Base-by-base conservation (phyloP, 345 rosid species). In the Cardamine occulta region DNA sequence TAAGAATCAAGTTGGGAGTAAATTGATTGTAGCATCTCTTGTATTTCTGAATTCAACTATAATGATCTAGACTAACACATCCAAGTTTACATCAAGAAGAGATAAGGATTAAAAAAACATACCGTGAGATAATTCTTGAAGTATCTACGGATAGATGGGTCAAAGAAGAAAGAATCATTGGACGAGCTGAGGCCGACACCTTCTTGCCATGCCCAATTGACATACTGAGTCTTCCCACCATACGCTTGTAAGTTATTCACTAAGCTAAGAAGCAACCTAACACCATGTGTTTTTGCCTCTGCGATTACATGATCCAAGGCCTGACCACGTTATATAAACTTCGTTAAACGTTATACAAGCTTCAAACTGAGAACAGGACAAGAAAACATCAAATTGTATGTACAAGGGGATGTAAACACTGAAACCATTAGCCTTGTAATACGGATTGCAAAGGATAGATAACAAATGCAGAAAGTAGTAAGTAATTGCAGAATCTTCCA, bases 161-260 rank as follows among this genome's bases (percentile, higher is more conserved):
- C 98, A 63, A 81, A 94, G 86, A 84, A 94, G 93, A 94, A 94
- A 53, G 98, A 91, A 85, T 94, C 98, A 62, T 94, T 94, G 10
- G 93, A 90, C 3, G 97, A 86, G 83, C 95, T 91, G 82, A 90
- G 84, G 45, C 92, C 98, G 74, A 90, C 78, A 48, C 98, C 97
- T 82, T 94, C 98, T 82, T 91, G 82, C 98, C 98, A 91, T 32
- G 98, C 98, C 97, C 98, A 94, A 37, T 91, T 86, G 47, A 94
- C 97, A 70, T 94, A 91, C 77, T 91, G 97, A 40, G 91, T 90
- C 84, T 94, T 94, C 55, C 97, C 98, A 37, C 98, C 98, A 79
- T 86, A 94, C 19, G 93, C 86, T 80, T 86, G 86, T 65, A 94
- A 84, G 87, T 94, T 94, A 64, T 94, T 90, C 37, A 91, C 98